Percentiles rank a stretch among this genome's conserved stretches.
phyloP scores from a whole-genome alignment of 2,329 filamentous ascomycete species.

The Sordariomycetes sp. region DNA sequence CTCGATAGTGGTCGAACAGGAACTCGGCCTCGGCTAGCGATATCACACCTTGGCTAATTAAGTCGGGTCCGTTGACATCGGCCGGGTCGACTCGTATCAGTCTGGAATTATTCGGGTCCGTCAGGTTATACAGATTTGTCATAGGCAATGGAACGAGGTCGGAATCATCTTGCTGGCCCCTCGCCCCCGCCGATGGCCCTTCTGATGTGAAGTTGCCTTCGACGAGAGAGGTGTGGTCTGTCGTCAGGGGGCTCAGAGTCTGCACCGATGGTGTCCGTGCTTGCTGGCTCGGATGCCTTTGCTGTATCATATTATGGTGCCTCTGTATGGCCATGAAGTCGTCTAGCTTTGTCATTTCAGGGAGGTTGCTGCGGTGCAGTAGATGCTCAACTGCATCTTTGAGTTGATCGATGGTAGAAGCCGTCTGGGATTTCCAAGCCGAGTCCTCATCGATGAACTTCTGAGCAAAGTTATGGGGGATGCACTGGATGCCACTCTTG shows the following conservation, averaged over 20 bases:
- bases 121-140: slow-evolving; percentile 10
- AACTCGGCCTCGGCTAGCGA: slow-evolving; percentile 10
- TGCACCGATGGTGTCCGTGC: too few species aligned
- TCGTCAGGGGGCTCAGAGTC: not conserved
- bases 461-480: slow-evolving; percentile 9
- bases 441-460: slow-evolving; percentile 10
- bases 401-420: slow-evolving; percentile 7
- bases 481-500: slow-evolving; percentile 7
- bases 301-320: too few species aligned
- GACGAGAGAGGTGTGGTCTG: not conserved
- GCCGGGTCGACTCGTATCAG: slow-evolving; percentile 11
- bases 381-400: slow-evolving; percentile 8
- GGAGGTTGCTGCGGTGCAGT: slow-evolving; percentile 7
- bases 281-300: too few species aligned
- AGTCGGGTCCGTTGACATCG: slow-evolving; percentile 9
- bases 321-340: too few species aligned
- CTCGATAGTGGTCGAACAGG: slow-evolving; percentile 11
- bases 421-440: slow-evolving; percentile 9
- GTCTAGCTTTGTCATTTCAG: too few species aligned
- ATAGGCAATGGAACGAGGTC: slow-evolving; percentile 9
- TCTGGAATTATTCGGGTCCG: slow-evolving; percentile 8
- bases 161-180: slow-evolving; percentile 8
- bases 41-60: slow-evolving; percentile 10
- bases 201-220: slow-evolving; percentile 7
- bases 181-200: slow-evolving; percentile 7